Conservation (phyloP, 371 early-diverging fungal genomes). For the Pancytospora epiphaga region DNA sequence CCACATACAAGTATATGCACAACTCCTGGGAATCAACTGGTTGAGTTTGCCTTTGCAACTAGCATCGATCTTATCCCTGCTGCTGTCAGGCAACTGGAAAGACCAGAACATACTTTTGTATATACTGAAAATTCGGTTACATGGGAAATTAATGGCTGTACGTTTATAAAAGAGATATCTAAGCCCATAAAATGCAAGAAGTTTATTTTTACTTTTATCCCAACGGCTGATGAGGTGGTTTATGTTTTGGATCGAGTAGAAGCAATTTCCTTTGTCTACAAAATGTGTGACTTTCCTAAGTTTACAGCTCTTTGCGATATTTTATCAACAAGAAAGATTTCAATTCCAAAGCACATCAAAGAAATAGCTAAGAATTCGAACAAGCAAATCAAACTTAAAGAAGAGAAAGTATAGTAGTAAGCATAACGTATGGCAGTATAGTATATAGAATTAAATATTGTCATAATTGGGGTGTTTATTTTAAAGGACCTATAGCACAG, state of each 20-base stretch:
- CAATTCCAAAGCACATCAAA: background rate
- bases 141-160: background rate
- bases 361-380: background rate
- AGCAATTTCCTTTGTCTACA: background rate
- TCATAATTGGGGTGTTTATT: too few species aligned
- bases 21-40: background rate
- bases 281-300: background rate
- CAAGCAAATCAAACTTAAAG: too few species aligned
- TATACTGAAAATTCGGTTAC: background rate
- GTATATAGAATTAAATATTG: too few species aligned
- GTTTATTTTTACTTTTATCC: background rate
- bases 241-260: background rate
- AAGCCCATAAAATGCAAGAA: background rate
- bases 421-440: too few species aligned
- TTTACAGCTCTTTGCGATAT: background rate
- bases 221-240: background rate
- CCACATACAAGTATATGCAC: background rate
- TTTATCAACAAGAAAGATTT: background rate
- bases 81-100: background rate
- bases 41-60: background rate
- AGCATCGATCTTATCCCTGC: background rate
- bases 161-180: background rate
- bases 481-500: too few species aligned
- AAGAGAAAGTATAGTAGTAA: too few species aligned
- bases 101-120: background rate